Evolutionary conservation across 73 alveolate genomes (phyloP).

Genomic region (Symbiodinium natans): DNA sequence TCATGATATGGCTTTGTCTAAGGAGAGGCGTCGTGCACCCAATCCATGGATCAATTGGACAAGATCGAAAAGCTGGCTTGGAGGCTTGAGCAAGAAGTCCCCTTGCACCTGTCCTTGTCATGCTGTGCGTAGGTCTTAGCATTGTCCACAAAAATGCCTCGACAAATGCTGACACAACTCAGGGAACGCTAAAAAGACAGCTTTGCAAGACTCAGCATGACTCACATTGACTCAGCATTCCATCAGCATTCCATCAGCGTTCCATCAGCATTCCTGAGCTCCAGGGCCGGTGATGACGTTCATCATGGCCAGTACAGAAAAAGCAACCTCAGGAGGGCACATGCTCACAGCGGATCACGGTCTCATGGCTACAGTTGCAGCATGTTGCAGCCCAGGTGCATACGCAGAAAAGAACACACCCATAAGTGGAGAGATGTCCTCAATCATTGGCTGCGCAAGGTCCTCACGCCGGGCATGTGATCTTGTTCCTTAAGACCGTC

Average conservation of each 20-base stretch:
- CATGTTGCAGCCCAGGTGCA: not conserved
- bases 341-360: not conserved
- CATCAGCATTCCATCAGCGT: too few relatives aligned
- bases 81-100: too few relatives aligned
- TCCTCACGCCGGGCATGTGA: conserved; percentile 33
- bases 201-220: not conserved
- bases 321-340: conserved; percentile 28
- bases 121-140: conserved; percentile 90
- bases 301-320: conserved; percentile 88
- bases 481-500: too few relatives aligned
- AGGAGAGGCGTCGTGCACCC: too few relatives aligned
- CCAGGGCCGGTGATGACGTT: conserved; percentile 52
- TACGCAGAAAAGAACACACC: conserved; percentile 60
- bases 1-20: too few relatives aligned
- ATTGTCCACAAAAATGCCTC: conserved; percentile 82
- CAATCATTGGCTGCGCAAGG: conserved; percentile 76
- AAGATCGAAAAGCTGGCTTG: too few relatives aligned
- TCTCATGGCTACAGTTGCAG: not conserved
- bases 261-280: not conserved
- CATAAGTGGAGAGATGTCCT: conserved; percentile 70
- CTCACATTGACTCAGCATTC: not conserved
- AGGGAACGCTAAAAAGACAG: not conserved
- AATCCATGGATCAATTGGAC: too few relatives aligned
- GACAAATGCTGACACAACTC: too few relatives aligned
- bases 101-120: too few relatives aligned